A percentile compares a stretch with the other conserved stretches of the same genome.
Conservation (phyloP, 148 eudicot species). For the Bassia scoparia region DNA sequence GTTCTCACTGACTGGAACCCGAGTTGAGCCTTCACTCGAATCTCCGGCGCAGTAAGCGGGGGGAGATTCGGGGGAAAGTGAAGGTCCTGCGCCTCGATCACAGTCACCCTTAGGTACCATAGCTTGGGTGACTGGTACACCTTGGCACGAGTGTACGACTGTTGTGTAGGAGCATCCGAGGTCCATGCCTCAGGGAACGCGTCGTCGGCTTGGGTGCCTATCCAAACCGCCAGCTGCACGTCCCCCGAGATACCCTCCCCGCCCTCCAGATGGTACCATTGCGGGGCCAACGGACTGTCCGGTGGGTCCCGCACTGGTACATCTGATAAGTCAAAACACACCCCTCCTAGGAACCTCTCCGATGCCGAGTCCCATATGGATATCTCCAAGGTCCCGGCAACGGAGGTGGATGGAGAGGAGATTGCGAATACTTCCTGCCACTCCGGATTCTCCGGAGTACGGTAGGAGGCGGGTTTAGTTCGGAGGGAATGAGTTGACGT, state of each 20-base stretch:
- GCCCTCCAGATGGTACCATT: slow-evolving; percentile 93
- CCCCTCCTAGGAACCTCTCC: slow-evolving; percentile 81
- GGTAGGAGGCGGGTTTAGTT: slow-evolving; percentile 45
- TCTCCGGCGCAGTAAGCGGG: slow-evolving; percentile 76
- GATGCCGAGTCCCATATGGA: slow-evolving; percentile 74
- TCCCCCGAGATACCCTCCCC: slow-evolving; percentile 67
- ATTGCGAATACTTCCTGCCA: slow-evolving; percentile 79
- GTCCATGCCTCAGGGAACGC: slow-evolving; percentile 84
- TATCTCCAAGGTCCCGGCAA: slow-evolving; percentile 61
- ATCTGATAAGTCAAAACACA: slow-evolving; percentile 88
- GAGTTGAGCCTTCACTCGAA: slow-evolving; percentile 71
- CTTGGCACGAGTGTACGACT: slow-evolving; percentile 64
- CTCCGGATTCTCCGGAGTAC: slow-evolving; percentile 48
- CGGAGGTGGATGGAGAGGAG: slow-evolving; percentile 11
- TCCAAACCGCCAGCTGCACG: slow-evolving; percentile 84
- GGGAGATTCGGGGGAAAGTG: slow-evolving; percentile 76
- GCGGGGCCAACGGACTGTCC: slow-evolving; percentile 93
- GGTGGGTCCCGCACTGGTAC: slow-evolving; percentile 92
- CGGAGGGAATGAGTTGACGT: slow-evolving; percentile 39
- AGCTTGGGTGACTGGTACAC: slow-evolving; percentile 93
- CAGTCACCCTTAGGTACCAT: slow-evolving; percentile 70
- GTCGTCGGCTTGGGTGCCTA: slow-evolving; percentile 93
- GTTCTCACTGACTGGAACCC: slow-evolving; percentile 80
- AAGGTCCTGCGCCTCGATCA: slow-evolving; percentile 85
- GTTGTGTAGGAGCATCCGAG: slow-evolving; percentile 59